These are phyloP conservation scores for Cyclospora cayetanensis DNA, from an alignment of 169 alveolate genomes.

Conservation along the genomic window DNA sequence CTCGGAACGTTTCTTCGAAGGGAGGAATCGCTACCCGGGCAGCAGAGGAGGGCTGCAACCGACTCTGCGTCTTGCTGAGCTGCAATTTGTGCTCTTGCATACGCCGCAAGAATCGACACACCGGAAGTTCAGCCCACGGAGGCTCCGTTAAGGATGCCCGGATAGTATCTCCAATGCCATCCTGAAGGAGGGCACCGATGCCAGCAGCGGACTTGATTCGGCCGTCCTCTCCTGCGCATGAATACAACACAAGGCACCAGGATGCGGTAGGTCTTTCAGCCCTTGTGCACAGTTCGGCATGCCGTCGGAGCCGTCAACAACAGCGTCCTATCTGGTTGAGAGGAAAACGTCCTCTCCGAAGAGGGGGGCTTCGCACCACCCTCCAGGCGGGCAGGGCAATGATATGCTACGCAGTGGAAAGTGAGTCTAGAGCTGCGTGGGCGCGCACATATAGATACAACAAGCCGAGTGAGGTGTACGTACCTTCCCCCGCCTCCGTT, in stretches of 20 bases:
- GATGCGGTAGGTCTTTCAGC: too few relatives aligned
- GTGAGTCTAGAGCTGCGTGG: too few relatives aligned
- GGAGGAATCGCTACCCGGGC: neutral
- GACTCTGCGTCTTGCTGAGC: neutral
- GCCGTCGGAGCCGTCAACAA: neutral
- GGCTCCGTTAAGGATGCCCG: constrained; percentile 89
- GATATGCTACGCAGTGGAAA: too few relatives aligned
- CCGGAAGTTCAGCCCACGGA: constrained; percentile 86
- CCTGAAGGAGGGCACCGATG: constrained; percentile 86
- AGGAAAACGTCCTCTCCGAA: too few relatives aligned
- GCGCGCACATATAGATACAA: too few relatives aligned
- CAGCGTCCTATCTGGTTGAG: neutral
- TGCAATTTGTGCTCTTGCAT: constrained; percentile 66
- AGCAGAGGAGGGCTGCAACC: neutral
- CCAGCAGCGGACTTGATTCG: constrained; percentile 85
- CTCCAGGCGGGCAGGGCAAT: too few relatives aligned
- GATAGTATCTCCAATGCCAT: constrained; percentile 90
- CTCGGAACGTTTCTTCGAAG: neutral
- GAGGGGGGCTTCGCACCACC: too few relatives aligned
- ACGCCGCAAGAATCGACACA: constrained; percentile 75
- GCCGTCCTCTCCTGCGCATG: constrained; percentile 81
- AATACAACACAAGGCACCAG: too few relatives aligned
- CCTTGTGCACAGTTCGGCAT: too few relatives aligned
- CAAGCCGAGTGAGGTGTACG: too few relatives aligned
- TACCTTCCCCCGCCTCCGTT: constrained; percentile 90